Conservation (phyloP, 2,329 filamentous ascomycete species). For the Talaromyces sp. region DNA sequence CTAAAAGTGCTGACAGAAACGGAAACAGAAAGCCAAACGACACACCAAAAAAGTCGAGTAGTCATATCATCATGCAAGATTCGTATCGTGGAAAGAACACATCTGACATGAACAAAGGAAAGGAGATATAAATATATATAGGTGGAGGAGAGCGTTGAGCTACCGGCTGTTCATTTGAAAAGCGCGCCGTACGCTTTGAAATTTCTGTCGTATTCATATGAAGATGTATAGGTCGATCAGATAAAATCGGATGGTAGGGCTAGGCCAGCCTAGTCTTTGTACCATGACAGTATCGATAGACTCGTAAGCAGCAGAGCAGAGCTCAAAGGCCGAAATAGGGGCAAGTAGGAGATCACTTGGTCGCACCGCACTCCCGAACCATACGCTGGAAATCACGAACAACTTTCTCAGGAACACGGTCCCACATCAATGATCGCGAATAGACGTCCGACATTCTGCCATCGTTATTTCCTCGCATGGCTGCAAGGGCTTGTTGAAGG, state of each 20-base stretch:
- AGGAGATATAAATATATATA: neutral
- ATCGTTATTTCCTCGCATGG: slow-evolving; percentile 61
- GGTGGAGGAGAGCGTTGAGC: slow-evolving; percentile 19
- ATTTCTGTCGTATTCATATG: neutral
- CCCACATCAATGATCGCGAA: slow-evolving; percentile 87
- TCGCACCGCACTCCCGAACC: slow-evolving; percentile 67
- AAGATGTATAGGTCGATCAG: neutral
- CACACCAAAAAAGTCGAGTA: neutral
- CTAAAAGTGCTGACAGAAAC: slow-evolving; percentile 17
- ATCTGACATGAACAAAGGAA: slow-evolving; percentile 22
- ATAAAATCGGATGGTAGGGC: neutral
- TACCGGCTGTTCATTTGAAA: slow-evolving; percentile 16
- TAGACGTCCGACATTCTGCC: slow-evolving; percentile 75
- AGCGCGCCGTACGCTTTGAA: slow-evolving; percentile 18
- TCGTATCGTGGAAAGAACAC: slow-evolving; percentile 9
- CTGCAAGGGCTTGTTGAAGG: slow-evolving; percentile 65
- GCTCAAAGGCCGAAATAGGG: neutral
- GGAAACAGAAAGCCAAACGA: slow-evolving; percentile 3
- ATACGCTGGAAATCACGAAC: slow-evolving; percentile 90
- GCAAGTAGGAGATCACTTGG: slow-evolving; percentile 1
- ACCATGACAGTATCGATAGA: neutral
- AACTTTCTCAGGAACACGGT: slow-evolving; percentile 87
- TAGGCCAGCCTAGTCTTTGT: slow-evolving; percentile 19
- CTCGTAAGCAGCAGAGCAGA: neutral
- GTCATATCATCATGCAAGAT: slow-evolving; percentile 16